These are phyloP conservation scores for Xerocomellus dryophilus DNA, from an alignment of 768 basidiomycete genomes.

Conservation along the genomic window DNA sequence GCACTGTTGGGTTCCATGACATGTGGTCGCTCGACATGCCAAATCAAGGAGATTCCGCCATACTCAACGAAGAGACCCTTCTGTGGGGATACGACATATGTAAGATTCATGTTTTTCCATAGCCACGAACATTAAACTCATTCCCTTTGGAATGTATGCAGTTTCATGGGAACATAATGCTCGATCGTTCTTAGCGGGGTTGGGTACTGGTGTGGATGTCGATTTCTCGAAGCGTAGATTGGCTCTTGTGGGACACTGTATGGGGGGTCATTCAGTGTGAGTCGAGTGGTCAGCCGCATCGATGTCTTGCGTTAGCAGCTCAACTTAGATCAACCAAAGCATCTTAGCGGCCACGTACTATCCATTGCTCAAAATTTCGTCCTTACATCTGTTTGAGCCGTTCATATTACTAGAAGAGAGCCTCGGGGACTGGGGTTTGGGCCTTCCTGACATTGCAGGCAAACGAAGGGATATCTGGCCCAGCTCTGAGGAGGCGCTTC, in stretches of 20 bases:
- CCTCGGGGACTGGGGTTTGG: background rate
- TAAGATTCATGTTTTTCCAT: background rate
- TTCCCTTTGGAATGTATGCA: background rate
- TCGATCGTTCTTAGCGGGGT: background rate
- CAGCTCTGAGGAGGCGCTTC: background rate
- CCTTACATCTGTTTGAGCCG: conserved; percentile 6
- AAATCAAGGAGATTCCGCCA: conserved; percentile 10
- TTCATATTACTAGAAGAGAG: background rate
- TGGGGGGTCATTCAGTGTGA: background rate
- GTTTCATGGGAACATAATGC: conserved; percentile 4
- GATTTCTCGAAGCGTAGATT: conserved; percentile 9
- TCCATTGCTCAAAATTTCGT: conserved; percentile 4
- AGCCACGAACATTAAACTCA: background rate
- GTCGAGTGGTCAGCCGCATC: background rate
- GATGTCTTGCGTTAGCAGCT: background rate
- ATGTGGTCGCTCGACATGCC: conserved; percentile 9
- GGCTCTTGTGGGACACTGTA: background rate
- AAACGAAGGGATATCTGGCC: conserved; percentile 3
- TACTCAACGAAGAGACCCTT: conserved; percentile 7
- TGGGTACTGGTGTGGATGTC: conserved; percentile 1
- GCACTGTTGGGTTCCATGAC: background rate
- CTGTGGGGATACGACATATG: background rate
- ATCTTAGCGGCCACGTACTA: background rate
- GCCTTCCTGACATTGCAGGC: background rate
- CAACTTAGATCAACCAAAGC: background rate